phyloP scores from a whole-genome alignment of 73 alveolate species.

The Paramecium sexaurelia region DNA sequence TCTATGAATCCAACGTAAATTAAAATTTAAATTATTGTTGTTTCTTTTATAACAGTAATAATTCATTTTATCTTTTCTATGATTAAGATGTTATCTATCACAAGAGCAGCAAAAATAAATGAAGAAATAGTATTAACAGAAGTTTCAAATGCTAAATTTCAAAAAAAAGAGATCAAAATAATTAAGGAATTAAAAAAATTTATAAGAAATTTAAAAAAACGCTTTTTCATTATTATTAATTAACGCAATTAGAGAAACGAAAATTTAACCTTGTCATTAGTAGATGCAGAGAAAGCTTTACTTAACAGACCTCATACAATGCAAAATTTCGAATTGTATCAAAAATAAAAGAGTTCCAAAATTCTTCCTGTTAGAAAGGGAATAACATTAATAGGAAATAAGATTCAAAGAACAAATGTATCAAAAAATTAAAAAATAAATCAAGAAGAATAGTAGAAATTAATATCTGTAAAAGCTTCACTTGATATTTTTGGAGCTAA shows the following conservation, averaged over 20 bases:
- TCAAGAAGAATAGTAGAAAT: not conserved
- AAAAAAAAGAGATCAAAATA: not conserved
- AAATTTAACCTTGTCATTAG: not conserved
- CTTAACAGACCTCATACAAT: conserved; percentile 24
- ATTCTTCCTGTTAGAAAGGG: conserved; percentile 21
- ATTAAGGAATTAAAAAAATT: not conserved
- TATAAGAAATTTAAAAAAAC: not conserved
- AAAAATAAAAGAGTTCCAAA: not conserved
- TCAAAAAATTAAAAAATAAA: not conserved
- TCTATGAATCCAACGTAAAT: not conserved
- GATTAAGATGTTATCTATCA: conserved; percentile 28
- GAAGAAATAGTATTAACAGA: conserved; percentile 33
- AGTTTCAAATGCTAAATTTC: not conserved
- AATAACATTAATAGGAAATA: conserved; percentile 22
- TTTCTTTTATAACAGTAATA: not conserved
- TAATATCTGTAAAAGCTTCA: not conserved
- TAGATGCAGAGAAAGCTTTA: conserved; percentile 10
- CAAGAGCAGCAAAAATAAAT: conserved; percentile 24
- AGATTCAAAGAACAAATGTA: not conserved
- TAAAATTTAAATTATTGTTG: not conserved
- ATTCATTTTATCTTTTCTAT: conserved; percentile 37
- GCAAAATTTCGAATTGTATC: not conserved
- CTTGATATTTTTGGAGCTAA: conserved; percentile 12
- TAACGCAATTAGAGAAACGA: not conserved
- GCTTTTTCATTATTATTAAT: not conserved